A percentile compares a stretch with the other conserved stretches of the same genome.
phyloP scores from a whole-genome alignment of 116 monocot genomes.

The Trichopus zeylanicus region DNA sequence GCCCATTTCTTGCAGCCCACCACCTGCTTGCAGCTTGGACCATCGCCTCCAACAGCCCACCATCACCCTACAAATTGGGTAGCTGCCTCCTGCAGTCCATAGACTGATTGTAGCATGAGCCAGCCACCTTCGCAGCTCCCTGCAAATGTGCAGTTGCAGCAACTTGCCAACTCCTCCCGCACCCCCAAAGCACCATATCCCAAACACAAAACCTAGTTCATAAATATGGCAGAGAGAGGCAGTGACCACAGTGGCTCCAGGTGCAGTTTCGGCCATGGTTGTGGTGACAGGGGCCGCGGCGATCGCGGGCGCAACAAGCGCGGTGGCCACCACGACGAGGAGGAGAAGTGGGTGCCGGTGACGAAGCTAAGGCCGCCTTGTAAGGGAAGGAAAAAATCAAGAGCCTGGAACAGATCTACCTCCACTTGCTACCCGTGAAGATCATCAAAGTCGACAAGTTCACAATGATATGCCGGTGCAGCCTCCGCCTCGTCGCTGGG shows the following conservation, averaged over 20 bases:
- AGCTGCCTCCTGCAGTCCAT: too few relatives aligned
- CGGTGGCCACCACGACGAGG: slow-evolving; percentile 25
- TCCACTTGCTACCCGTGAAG: slow-evolving; percentile 68
- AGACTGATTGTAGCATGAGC: too few relatives aligned
- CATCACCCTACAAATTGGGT: too few relatives aligned
- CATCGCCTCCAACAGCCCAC: too few relatives aligned
- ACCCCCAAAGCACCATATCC: not conserved
- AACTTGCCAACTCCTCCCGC: too few relatives aligned
- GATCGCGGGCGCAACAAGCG: slow-evolving; percentile 17
- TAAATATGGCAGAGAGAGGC: slow-evolving; percentile 5
- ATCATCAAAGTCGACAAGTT: too few relatives aligned
- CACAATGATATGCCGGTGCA: too few relatives aligned
- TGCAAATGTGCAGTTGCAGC: too few relatives aligned
- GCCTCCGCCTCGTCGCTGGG: too few relatives aligned
- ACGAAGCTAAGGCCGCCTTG: slow-evolving; percentile 37
- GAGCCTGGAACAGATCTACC: slow-evolving; percentile 63
- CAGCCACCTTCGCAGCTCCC: too few relatives aligned
- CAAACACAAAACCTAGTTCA: slow-evolving; percentile 4
- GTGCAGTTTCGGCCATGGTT: not conserved
- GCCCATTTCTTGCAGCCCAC: too few relatives aligned
- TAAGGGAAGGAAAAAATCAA: slow-evolving; percentile 36
- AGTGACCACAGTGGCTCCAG: not conserved
- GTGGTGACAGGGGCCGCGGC: slow-evolving; percentile 15
- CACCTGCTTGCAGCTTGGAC: too few relatives aligned
- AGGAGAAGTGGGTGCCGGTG: slow-evolving; percentile 28